Evolutionary conservation across 805 yeast genomes (phyloP), one percentile per base, ranked within the genome.

Genomic region (Nakazawaea holstii): DNA sequence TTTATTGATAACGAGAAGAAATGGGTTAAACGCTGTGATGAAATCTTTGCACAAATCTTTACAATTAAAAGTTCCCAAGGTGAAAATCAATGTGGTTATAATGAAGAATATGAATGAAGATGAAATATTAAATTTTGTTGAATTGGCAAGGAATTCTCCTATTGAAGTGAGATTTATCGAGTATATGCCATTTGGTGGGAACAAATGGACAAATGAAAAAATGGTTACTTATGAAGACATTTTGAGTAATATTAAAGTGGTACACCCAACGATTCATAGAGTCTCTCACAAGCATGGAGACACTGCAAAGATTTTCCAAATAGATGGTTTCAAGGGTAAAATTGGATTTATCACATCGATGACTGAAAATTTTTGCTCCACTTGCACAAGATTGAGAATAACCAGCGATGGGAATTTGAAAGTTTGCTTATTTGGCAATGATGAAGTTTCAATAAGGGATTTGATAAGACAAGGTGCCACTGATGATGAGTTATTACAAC

Each of bases 131-230:
- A 69, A 73, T 51, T 77, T 77, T 58, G 76, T 73, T 1, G 66
- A 65, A 33, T 46, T 76, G 49, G 65, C 77, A 9, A 55, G 59
- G 45, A 58, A 64, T 33, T 54, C 59, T 36, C 69, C 72, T 4
- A 50, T 76, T 6, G 80, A 77, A 51, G 70, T 77, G 20, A 60
- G 82, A 46, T 77, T 77, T 54, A 77, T 77, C 37, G 82, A 77
- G 53, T 77, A 76, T 57, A 77, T 77, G 82, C 82, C 82, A 4
- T 77, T 77, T 55, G 75, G 66, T 49, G 82, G 82, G 2, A 77
- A 77, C 57, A 72, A 70, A 52, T 77, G 81, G 81, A 64, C 71
- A 13, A 54, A 61, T 35, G 52, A 58, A 7, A 77, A 77, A 52
- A 64, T 77, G 67, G 65, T 75, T 37, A 57, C 72, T 7, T 76